Evolutionary conservation across 2,329 filamentous ascomycete species (phyloP), one percentile per base, ranked within the genome.

Genomic region (Leptographium galeiforme): DNA sequence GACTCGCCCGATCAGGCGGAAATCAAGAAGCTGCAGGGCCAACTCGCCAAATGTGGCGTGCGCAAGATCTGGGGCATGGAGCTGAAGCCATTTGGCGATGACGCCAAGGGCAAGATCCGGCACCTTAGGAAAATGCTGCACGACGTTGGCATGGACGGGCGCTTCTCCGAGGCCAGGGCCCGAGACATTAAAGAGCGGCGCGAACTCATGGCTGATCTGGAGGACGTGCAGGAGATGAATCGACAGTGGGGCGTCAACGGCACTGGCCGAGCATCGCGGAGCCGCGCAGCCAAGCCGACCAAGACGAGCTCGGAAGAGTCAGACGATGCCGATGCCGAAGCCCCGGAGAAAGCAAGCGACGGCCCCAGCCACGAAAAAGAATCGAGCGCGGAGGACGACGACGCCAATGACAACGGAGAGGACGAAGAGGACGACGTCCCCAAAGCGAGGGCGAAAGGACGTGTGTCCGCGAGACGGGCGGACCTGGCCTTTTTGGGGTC

Each of bases 21-120:
- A 65, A 85, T 96, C 64, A 97, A 95, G 67, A 85, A 83, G 49
- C 74, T 97, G 4, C 91, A 97, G 69, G 79, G 82, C 10, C 89
- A 91, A 67, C 77, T 98, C 8, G 70, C 84, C 47, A 95, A 96
- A 68, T 98, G 91, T 63, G 91, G 91, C 34, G 81, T 96, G 53
- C 85, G 89, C 52, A 97, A 96, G 65, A 79, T 96, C 57, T 98
- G 93, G 91, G 79, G 78, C 50, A 82, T 85, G 58, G 89, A 96
- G 67, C 76, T 98, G 33, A 87, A 87, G 65, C 73, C 81, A 53
- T 89, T 79, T 61, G 77, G 76, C 1, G 78, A 83, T 53, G 86
- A 90, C 30, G 65, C 77, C 5, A 85, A 82, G 56, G 87, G 81
- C 50, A 96, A 95, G 72, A 87, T 96, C 57, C 76, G 75, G 51